Conservation (phyloP, 139 green algal species). For the Volvox africanus region DNA sequence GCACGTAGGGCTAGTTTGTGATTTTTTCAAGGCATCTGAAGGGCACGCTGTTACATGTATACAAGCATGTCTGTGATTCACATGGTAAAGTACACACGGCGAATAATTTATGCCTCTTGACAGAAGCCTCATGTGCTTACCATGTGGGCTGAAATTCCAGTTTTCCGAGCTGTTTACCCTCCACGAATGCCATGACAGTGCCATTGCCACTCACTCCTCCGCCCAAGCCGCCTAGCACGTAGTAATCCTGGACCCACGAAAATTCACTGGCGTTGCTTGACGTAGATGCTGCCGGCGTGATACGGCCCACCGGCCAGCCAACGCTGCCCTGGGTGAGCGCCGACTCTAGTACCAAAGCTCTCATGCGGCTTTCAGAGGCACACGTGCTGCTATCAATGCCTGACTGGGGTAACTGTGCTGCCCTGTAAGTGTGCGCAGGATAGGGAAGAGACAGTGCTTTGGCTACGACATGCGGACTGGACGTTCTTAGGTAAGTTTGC, state of each 20-base stretch:
- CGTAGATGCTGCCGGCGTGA: neutral
- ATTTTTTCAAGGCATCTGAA: no score
- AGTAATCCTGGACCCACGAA: constrained; percentile 31
- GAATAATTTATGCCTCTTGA: no score
- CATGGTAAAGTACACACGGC: no score
- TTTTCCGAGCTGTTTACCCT: neutral
- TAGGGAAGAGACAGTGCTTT: no score
- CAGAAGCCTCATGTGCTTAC: neutral
- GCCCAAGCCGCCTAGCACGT: constrained; percentile 6
- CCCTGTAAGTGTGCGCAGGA: neutral
- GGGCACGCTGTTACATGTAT: no score
- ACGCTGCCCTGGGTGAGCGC: neutral
- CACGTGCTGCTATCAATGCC: neutral
- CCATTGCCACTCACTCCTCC: neutral
- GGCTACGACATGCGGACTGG: no score
- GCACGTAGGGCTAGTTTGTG: no score
- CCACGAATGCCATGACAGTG: constrained; percentile 16
- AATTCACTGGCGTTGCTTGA: neutral
- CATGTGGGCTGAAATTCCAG: neutral
- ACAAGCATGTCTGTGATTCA: no score
- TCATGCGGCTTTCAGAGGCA: neutral
- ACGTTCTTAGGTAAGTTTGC: no score
- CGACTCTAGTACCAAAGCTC: neutral
- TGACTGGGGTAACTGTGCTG: neutral
- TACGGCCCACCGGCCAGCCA: neutral